phyloP scores from a whole-genome alignment of 495 filamentous ascomycete genomes.

The Penicillium herquei region DNA sequence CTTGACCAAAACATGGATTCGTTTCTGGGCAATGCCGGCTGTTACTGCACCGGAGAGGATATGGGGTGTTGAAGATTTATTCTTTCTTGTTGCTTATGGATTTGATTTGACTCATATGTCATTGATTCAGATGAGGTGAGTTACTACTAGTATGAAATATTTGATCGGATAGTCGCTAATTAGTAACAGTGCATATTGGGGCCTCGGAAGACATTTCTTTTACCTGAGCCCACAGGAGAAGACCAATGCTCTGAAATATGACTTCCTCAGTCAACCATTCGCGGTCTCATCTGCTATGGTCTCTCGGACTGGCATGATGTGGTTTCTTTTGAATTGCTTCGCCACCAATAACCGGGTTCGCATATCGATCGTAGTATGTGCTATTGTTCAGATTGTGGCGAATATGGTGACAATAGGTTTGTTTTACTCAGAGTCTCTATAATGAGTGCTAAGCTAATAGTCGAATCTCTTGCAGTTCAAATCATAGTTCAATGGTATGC shows the following conservation, averaged over 20 bases:
- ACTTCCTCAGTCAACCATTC: slow-evolving; percentile 34
- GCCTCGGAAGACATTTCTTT: slow-evolving; percentile 34
- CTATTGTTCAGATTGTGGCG: slow-evolving; percentile 30
- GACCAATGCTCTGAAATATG: slow-evolving; percentile 28
- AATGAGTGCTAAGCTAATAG: too few relatives aligned
- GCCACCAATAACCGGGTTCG: slow-evolving; percentile 31
- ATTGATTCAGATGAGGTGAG: slow-evolving; percentile 32
- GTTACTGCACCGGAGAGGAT: slow-evolving; percentile 32
- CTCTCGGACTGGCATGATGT: slow-evolving; percentile 41
- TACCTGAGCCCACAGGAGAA: slow-evolving; percentile 22
- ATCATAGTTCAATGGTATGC: slow-evolving; percentile 33
- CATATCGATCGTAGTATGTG: slow-evolving; percentile 28
- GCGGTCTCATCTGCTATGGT: slow-evolving; percentile 48
- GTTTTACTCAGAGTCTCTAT: too few relatives aligned
- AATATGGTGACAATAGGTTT: slow-evolving; percentile 27
- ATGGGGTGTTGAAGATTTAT: slow-evolving; percentile 37
- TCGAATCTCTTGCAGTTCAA: slow-evolving; percentile 23
- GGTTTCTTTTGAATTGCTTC: slow-evolving; percentile 38
- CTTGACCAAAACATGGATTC: slow-evolving; percentile 34
- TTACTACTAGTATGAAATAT: background rate
- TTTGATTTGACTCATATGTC: slow-evolving; percentile 35
- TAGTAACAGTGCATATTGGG: slow-evolving; percentile 24
- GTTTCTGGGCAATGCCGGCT: slow-evolving; percentile 30
- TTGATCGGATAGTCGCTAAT: background rate
- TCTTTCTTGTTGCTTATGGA: slow-evolving; percentile 29